These are phyloP conservation scores for Exserohilum turcica DNA, from an alignment of 2,329 filamentous ascomycete genomes.

Conservation along the genomic window DNA sequence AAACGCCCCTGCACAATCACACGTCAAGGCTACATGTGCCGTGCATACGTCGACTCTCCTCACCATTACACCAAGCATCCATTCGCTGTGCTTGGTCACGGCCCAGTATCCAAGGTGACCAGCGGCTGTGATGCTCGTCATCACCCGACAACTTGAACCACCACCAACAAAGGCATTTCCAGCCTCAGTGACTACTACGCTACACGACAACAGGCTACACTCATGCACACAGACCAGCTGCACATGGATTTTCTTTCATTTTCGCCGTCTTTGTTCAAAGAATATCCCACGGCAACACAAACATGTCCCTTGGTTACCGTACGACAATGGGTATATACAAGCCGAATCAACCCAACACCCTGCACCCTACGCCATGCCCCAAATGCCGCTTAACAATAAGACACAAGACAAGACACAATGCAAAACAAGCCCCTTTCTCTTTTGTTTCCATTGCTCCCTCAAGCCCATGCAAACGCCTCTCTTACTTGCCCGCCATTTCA, in stretches of 20 bases:
- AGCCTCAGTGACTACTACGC: neutral
- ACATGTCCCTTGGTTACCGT: neutral
- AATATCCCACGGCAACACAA: neutral
- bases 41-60: no score
- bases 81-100: no score
- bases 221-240: neutral
- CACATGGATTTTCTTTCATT: neutral
- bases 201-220: no score
- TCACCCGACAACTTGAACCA: no score
- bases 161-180: no score
- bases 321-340: constrained; percentile 16
- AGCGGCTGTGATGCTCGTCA: no score
- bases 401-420: neutral
- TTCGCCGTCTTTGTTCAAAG: neutral
- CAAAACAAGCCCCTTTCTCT: neutral
- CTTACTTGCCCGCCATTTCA: constrained; percentile 38
- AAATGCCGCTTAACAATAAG: constrained; percentile 23
- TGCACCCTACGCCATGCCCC: constrained; percentile 19
- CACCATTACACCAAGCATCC: no score
- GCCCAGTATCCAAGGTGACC: no score
- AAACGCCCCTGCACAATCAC: no score
- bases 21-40: no score
- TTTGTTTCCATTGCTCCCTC: no score
- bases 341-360: neutral
- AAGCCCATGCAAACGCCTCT: neutral